Conservation (phyloP, 2,329 filamentous ascomycete species). For the Alternaria metachromatica region DNA sequence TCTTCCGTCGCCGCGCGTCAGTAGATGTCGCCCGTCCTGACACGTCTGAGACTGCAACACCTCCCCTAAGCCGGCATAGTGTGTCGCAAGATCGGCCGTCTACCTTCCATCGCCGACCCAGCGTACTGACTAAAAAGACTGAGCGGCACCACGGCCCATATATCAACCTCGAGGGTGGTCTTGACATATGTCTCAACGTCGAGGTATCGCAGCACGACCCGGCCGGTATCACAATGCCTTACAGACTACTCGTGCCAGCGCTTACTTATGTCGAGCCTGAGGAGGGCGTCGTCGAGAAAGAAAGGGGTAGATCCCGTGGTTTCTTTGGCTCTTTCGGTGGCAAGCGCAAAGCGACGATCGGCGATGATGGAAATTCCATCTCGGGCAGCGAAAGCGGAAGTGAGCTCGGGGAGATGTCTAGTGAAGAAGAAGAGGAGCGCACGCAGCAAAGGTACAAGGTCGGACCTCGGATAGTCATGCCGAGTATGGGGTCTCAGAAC, state of each 20-base stretch:
- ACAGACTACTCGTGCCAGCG: constrained; percentile 83
- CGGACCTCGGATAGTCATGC: constrained; percentile 42
- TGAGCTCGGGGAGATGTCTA: constrained; percentile 33
- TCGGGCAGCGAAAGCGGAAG: constrained; percentile 36
- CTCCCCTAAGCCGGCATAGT: constrained; percentile 19
- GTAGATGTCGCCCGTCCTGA: constrained; percentile 35
- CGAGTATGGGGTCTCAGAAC: constrained; percentile 32
- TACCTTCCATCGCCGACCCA: constrained; percentile 55
- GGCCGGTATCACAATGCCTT: constrained; percentile 84
- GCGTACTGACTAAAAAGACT: constrained; percentile 51
- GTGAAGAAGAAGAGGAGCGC: constrained; percentile 42
- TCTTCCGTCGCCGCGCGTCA: constrained; percentile 45
- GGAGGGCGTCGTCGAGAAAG: constrained; percentile 21
- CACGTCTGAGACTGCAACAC: constrained; percentile 34
- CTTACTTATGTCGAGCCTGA: constrained; percentile 58
- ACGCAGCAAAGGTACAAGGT: constrained; percentile 43
- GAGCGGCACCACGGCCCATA: constrained; percentile 40
- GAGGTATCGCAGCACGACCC: constrained; percentile 88
- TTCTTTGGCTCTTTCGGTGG: constrained; percentile 39
- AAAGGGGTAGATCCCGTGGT: constrained; percentile 35
- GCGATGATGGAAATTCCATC: constrained; percentile 43
- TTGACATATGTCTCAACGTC: constrained; percentile 88
- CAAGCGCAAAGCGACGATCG: constrained; percentile 31
- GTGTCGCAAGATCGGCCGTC: constrained; percentile 42
- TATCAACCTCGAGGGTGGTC: constrained; percentile 79